phyloP scores from a whole-genome alignment of 768 basidiomycete genomes.

The Pholiota molesta region DNA sequence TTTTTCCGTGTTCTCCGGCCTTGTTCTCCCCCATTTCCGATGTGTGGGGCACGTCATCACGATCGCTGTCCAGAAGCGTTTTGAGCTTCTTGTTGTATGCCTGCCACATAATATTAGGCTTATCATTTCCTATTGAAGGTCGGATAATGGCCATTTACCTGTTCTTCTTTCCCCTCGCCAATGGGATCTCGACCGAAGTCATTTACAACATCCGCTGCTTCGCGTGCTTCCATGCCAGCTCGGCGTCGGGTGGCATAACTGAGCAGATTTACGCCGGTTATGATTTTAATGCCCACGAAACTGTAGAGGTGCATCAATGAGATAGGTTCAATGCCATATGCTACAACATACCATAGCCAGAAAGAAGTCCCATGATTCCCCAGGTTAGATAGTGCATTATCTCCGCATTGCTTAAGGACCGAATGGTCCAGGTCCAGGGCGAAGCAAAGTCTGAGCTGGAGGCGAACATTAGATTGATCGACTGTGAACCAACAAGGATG shows the following conservation, averaged over 20 bases:
- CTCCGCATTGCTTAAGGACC: slow-evolving; percentile 49
- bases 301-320: slow-evolving; percentile 37
- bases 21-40: slow-evolving; percentile 76
- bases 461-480: slow-evolving; percentile 61
- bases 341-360: slow-evolving; percentile 77
- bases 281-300: slow-evolving; percentile 85
- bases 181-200: slow-evolving; percentile 91
- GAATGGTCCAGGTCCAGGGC: slow-evolving; percentile 47
- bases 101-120: slow-evolving; percentile 35
- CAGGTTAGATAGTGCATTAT: slow-evolving; percentile 62
- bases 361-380: slow-evolving; percentile 65
- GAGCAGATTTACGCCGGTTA: slow-evolving; percentile 88
- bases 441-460: slow-evolving; percentile 39
- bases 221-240: slow-evolving; percentile 78
- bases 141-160: slow-evolving; percentile 43
- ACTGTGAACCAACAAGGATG: slow-evolving; percentile 77
- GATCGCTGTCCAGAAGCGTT: slow-evolving; percentile 63
- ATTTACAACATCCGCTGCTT: slow-evolving; percentile 76
- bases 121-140: neutral
- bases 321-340: neutral
- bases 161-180: slow-evolving; percentile 88
- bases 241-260: slow-evolving; percentile 79
- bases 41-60: slow-evolving; percentile 67
- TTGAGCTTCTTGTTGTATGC: slow-evolving; percentile 84
- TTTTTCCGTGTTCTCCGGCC: slow-evolving; percentile 39